Percentiles rank a stretch among this genome's conserved stretches.
phyloP scores from a whole-genome alignment of 192 early-diverging fungal species.

The Coemansia sp. region DNA sequence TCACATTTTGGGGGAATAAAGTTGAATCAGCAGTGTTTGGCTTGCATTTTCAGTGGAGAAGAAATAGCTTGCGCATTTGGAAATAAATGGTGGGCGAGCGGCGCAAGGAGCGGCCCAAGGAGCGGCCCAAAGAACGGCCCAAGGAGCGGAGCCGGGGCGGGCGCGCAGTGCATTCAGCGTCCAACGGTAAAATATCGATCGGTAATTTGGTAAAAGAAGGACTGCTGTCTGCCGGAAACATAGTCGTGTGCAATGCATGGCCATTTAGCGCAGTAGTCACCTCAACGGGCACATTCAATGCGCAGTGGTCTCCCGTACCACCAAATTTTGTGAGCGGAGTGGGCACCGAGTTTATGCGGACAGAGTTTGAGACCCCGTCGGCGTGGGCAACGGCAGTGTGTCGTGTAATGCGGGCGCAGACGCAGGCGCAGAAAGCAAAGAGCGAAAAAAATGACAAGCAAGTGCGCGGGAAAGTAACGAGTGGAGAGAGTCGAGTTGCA shows the following conservation, averaged over 20 bases:
- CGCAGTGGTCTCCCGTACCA: conserved; percentile 37
- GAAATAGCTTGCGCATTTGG: not conserved
- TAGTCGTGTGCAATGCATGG: conserved; percentile 50
- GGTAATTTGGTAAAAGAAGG: conserved; percentile 35
- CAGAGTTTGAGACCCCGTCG: conserved; percentile 60
- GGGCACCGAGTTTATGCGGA: conserved; percentile 44
- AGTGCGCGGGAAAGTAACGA: not conserved
- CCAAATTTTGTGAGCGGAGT: conserved; percentile 12
- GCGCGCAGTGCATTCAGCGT: not conserved
- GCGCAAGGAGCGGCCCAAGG: conserved; percentile 11
- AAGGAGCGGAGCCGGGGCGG: conserved; percentile 9
- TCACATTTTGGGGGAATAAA: no score
- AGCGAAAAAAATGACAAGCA: not conserved
- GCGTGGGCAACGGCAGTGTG: conserved; percentile 67
- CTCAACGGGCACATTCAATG: conserved; percentile 23
- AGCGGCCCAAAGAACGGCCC: not conserved
- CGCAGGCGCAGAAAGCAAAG: conserved; percentile 14
- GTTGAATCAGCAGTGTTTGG: no score
- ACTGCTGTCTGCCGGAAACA: conserved; percentile 23
- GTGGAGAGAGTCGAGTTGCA: conserved; percentile 53
- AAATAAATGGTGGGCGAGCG: conserved; percentile 23
- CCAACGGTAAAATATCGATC: conserved; percentile 31
- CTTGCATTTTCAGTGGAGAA: no score
- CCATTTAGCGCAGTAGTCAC: conserved; percentile 47
- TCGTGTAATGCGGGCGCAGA: conserved; percentile 52